These are phyloP conservation scores for Triticum monococcum DNA, from an alignment of 176 grass and related monocot species.

Conservation along the genomic window DNA sequence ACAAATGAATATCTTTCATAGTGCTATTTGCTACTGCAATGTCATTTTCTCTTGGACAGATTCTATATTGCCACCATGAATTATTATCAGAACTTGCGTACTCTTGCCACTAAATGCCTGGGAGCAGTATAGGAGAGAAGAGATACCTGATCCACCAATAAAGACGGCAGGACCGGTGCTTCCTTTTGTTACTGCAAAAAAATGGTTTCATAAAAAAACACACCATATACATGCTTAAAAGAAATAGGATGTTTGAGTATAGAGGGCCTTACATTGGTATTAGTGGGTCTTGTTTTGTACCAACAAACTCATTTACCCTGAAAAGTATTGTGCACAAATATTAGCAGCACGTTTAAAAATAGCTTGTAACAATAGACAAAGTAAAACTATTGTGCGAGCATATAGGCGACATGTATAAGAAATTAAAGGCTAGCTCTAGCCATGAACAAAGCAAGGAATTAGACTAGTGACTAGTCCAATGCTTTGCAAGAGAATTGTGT, in stretches of 20 bases:
- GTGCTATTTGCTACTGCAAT: not conserved
- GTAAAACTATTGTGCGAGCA: not conserved
- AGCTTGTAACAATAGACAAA: not conserved
- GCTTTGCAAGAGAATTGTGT: not conserved
- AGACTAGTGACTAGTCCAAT: not conserved
- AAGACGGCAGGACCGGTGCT: conserved; percentile 46
- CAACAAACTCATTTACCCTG: conserved; percentile 88
- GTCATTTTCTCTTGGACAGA: not conserved
- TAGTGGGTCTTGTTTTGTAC: conserved; percentile 75
- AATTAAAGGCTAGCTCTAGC: too few species aligned
- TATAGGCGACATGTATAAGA: not conserved
- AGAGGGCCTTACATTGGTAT: conserved; percentile 74
- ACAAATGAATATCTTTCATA: not conserved
- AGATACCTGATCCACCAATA: conserved; percentile 70
- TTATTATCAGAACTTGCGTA: not conserved
- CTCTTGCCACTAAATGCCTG: not conserved
- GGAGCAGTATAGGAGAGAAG: not conserved
- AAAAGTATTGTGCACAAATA: not conserved
- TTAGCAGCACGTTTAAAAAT: conserved; percentile 12
- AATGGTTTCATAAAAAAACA: not conserved
- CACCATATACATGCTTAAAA: not conserved
- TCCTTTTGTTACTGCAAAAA: conserved; percentile 69
- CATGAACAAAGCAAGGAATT: not conserved
- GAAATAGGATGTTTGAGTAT: not conserved
- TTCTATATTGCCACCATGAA: not conserved